Evolutionary conservation across 2,329 filamentous ascomycete species (phyloP).

Genomic region (Onygena corvina): DNA sequence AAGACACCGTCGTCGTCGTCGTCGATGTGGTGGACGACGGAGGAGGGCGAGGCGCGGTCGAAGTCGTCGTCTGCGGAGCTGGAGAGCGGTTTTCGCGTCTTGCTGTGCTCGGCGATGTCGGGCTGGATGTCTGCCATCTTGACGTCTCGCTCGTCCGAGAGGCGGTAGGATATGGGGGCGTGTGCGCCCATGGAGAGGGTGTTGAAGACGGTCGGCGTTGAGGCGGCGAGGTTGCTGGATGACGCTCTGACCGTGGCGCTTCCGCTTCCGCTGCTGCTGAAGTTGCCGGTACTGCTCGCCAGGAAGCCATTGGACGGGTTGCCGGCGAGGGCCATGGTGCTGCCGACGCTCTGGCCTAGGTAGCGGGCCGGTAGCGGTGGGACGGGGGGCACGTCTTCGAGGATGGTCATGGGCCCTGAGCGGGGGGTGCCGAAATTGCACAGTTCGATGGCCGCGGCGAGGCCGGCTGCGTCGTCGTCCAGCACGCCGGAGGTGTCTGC

Average conservation of each 20-base stretch:
- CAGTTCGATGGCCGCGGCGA: conserved; percentile 80
- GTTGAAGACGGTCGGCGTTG: conserved; percentile 31
- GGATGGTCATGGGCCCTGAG: conserved; percentile 49
- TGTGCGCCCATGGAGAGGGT: conserved; percentile 32
- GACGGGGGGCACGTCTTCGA: conserved; percentile 69
- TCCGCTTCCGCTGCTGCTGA: conserved; percentile 18
- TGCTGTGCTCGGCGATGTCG: conserved; percentile 25
- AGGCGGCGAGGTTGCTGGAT: conserved; percentile 20
- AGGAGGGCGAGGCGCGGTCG: conserved; percentile 34
- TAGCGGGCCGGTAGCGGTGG: conserved; percentile 76
- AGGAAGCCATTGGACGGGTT: conserved; percentile 34
- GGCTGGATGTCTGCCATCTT: conserved; percentile 54
- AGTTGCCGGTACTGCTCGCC: conserved; percentile 36
- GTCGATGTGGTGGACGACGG: conserved; percentile 52
- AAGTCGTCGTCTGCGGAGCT: conserved; percentile 46
- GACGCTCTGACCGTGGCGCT: conserved; percentile 4
- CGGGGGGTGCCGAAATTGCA: conserved; percentile 77
- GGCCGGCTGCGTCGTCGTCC: conserved; percentile 71
- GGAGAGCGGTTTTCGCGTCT: conserved; percentile 15
- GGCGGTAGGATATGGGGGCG: conserved; percentile 34
- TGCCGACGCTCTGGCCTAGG: conserved; percentile 49
- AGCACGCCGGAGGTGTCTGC: conserved; percentile 58
- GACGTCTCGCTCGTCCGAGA: conserved; percentile 47
- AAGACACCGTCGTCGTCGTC: conserved; percentile 95
- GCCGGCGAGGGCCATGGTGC: conserved; percentile 39